Evolutionary conservation across 1,284 basidiomycete species (phyloP).

Genomic region (Chiua sp.): DNA sequence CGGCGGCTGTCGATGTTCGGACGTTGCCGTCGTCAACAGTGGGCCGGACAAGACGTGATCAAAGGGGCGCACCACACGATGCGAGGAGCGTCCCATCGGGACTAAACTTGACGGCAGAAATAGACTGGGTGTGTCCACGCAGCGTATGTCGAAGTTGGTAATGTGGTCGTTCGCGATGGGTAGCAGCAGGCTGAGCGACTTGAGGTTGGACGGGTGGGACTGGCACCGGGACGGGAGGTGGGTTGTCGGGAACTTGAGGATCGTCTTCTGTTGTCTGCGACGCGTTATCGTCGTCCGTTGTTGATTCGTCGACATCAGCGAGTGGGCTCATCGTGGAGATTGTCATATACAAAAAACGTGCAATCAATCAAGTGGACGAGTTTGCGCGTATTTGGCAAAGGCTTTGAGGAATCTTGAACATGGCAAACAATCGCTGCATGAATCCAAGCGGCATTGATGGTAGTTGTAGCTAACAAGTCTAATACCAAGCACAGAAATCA

Average conservation of each 20-base stretch:
- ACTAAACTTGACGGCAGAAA: conserved; percentile 86
- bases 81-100: conserved; percentile 82
- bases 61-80: conserved; percentile 64
- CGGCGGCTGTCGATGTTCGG: conserved; percentile 57
- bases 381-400: conserved; percentile 28
- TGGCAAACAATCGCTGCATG: no score
- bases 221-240: conserved; percentile 43
- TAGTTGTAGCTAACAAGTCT: no score
- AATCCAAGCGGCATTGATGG: no score
- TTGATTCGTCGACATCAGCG: conserved; percentile 65
- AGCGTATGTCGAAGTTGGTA: conserved; percentile 72
- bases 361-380: conserved; percentile 21
- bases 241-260: conserved; percentile 69
- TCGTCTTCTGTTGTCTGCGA: conserved; percentile 87
- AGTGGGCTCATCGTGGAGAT: conserved; percentile 31
- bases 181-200: conserved; percentile 20
- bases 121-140: conserved; percentile 74
- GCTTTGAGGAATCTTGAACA: no score
- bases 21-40: background rate
- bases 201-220: conserved; percentile 41
- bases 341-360: background rate
- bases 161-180: conserved; percentile 62
- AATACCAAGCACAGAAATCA: no score
- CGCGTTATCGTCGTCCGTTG: conserved; percentile 77
- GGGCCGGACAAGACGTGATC: background rate